Base-by-base conservation (phyloP, 78 protist genomes). In the Chrysochromulina parva region DNA sequence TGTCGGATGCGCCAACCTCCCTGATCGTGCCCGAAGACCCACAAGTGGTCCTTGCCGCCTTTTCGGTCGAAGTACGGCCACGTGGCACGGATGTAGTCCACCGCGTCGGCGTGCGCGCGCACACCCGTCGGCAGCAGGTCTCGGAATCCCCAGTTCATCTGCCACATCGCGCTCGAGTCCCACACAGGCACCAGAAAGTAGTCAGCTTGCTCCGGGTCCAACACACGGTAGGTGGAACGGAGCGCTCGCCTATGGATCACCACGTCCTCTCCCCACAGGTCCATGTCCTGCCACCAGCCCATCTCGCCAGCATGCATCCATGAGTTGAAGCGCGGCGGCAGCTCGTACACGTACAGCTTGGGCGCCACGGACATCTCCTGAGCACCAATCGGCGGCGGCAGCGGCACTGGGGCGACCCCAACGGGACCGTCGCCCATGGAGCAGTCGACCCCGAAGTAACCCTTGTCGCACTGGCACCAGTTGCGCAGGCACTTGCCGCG, bases 231-330 rank as follows among this genome's bases (percentile, higher is more conserved):
- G 16, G 60, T 5, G 62, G 62, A 53, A 24, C n/a, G n/a, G 20
- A 78, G 60, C 24, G 55, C 55, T 22, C 82, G 82, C 13, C 82
- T 3, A 55, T 74, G 82, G 55, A 74, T 74, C 26, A 74, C 22
- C 11, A 74, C 82, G 55, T 74, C 82, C 82, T 74, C 82, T 1
- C 82, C 82, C 82, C 82, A 74, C 82, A 74, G 55, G 22, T 74
- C 82, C n/a, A 74, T 10, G 82, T 74, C 82, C 55, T 74, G 82
- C 82, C 82, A 74, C 82, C 82, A 74, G 16, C 82, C 82, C 26
- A 16, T 2, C 26, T 7, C 4, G 9, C 82, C 82, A 11, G 82
- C 82, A 4, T 74, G 82, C 55, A 78, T 13, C 86, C 86, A 78
- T 6, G 26, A 24, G n/a, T 5, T 53, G 86, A 53, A 78, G 19